A percentile compares a stretch with the other conserved stretches of the same genome.
Evolutionary conservation across 2,329 filamentous ascomycete species (phyloP).

Genomic region (Dendryphion nanum): DNA sequence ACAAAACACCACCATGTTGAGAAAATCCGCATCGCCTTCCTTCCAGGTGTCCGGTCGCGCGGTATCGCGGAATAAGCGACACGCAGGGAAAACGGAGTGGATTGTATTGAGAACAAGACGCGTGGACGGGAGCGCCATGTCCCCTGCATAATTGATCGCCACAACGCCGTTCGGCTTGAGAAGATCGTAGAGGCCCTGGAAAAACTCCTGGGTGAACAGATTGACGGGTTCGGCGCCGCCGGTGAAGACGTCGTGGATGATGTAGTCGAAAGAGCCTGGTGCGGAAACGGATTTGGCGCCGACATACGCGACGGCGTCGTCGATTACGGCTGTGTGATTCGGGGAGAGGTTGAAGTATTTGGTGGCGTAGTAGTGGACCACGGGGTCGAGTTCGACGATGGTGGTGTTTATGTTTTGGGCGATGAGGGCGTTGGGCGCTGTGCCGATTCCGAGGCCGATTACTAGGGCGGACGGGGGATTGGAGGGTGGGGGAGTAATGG

Average conservation of each 20-base stretch:
- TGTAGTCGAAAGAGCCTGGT: constrained; percentile 71
- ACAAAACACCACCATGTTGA: constrained; percentile 97
- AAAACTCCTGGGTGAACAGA: constrained; percentile 84
- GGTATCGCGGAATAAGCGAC: constrained; percentile 84
- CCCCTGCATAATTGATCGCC: constrained; percentile 95
- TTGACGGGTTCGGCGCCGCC: constrained; percentile 87
- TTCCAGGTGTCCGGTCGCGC: constrained; percentile 48
- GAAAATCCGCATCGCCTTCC: constrained; percentile 62
- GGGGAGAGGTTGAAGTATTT: constrained; percentile 78
- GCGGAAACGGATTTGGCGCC: constrained; percentile 48
- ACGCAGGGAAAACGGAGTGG: constrained; percentile 76
- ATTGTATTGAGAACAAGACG: constrained; percentile 81
- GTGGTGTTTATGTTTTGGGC: constrained; percentile 88
- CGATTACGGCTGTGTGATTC: constrained; percentile 77
- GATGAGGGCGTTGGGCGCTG: constrained; percentile 82
- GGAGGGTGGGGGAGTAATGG: constrained; percentile 52
- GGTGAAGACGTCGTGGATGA: constrained; percentile 97
- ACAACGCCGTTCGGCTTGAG: constrained; percentile 78
- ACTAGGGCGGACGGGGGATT: constrained; percentile 76
- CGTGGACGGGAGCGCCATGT: constrained; percentile 74
- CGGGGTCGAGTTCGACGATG: constrained; percentile 90
- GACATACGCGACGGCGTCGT: constrained; percentile 75
- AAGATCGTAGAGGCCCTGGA: constrained; percentile 67
- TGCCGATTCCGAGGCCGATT: constrained; percentile 90
- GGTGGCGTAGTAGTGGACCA: constrained; percentile 77